phyloP scores from a whole-genome alignment of 2,329 filamentous ascomycete genomes.

The Neofusicoccum sp. region DNA sequence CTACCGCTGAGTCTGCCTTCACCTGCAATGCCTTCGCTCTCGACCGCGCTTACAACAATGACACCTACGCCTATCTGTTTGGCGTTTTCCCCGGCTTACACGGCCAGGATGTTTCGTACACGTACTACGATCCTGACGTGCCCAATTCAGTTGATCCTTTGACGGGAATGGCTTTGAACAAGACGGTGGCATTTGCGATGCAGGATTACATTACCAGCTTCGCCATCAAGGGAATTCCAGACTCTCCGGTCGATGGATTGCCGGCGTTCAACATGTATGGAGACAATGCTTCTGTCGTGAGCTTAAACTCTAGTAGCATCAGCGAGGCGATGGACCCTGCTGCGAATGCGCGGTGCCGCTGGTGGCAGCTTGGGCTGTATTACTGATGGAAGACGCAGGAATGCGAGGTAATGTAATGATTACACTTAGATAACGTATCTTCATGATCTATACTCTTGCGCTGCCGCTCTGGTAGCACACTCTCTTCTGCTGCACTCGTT shows the following conservation, averaged over 20 bases:
- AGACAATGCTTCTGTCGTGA: conserved; percentile 42
- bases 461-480: too few species aligned
- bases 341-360: conserved; percentile 50
- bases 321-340: conserved; percentile 44
- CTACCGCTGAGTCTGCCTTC: conserved; percentile 47
- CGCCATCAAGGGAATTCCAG: conserved; percentile 38
- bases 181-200: conserved; percentile 42
- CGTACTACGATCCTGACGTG: conserved; percentile 46
- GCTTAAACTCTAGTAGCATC: conserved; percentile 45
- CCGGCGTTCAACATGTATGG: conserved; percentile 51
- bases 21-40: conserved; percentile 55
- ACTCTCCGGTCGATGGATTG: conserved; percentile 34
- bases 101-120: conserved; percentile 52
- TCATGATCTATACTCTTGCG: too few species aligned
- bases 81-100: conserved; percentile 54
- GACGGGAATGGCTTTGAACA: conserved; percentile 26
- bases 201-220: conserved; percentile 49
- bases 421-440: too few species aligned
- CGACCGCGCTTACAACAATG: conserved; percentile 45
- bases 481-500: too few species aligned
- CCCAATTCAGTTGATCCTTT: not conserved
- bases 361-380: conserved; percentile 53
- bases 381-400: conserved; percentile 18
- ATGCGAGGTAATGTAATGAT: too few species aligned
- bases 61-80: conserved; percentile 54